phyloP scores from a whole-genome alignment of 2,329 filamentous ascomycete genomes.

The Laburnicola sp. region DNA sequence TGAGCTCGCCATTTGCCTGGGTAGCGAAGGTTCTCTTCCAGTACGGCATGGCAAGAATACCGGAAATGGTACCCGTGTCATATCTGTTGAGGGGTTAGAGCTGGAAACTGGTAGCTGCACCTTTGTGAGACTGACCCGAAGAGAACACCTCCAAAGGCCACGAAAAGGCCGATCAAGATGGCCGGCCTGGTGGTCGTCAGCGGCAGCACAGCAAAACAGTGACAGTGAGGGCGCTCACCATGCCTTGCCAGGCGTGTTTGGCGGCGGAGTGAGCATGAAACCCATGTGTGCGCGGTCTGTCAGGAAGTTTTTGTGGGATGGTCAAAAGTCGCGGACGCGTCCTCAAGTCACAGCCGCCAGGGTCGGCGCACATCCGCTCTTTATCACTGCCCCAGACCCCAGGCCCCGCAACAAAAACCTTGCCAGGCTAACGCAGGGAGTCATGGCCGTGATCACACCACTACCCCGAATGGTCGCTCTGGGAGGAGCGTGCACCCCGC shows the following conservation, averaged over 20 bases:
- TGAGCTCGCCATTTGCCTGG: constrained; percentile 44
- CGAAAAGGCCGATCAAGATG: constrained; percentile 49
- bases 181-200: constrained; percentile 25
- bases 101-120: background rate
- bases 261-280: constrained; percentile 62
- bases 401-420: constrained; percentile 20
- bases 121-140: constrained; percentile 37
- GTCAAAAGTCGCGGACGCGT: constrained; percentile 1
- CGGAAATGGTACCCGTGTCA: constrained; percentile 50
- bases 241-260: constrained; percentile 73
- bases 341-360: background rate
- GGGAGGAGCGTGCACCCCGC: constrained; percentile 2
- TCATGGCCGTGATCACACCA: background rate
- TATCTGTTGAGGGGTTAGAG: constrained; percentile 31
- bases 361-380: constrained; percentile 22
- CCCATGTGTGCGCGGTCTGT: constrained; percentile 4
- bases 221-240: constrained; percentile 44
- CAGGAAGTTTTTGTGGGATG: background rate
- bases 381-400: constrained; percentile 22
- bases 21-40: constrained; percentile 66
- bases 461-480: constrained; percentile 1
- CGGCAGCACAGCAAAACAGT: background rate
- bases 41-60: constrained; percentile 71
- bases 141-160: constrained; percentile 52
- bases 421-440: constrained; percentile 2